Evolutionary conservation across 2,329 filamentous ascomycete species (phyloP).

Genomic region (Scedosporium dehoogii): DNA sequence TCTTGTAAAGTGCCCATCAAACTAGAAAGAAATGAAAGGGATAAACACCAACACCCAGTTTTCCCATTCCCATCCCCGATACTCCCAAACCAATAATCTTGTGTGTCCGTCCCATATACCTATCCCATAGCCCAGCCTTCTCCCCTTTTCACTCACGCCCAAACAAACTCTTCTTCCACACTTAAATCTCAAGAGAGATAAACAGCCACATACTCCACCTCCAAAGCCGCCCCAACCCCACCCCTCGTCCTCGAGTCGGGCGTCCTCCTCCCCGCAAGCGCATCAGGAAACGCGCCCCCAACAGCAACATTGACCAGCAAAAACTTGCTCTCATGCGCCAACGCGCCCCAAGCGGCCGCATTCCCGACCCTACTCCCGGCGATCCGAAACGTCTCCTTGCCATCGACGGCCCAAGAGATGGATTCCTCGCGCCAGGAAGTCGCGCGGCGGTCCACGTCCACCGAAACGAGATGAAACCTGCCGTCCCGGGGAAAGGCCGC

Average conservation of each 20-base stretch:
- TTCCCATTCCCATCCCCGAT: too few relatives aligned
- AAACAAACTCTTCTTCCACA: not conserved
- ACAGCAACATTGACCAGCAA: slow-evolving; percentile 30
- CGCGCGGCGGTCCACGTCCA: slow-evolving; percentile 24
- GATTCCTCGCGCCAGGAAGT: slow-evolving; percentile 19
- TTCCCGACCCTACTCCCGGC: slow-evolving; percentile 17
- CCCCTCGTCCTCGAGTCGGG: slow-evolving; percentile 23
- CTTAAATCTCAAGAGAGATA: slow-evolving; percentile 12
- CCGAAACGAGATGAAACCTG: slow-evolving; percentile 22
- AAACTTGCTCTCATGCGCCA: slow-evolving; percentile 22
- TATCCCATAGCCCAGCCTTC: not conserved
- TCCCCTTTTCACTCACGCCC: not conserved
- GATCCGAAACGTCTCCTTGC: slow-evolving; percentile 16
- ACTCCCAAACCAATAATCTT: too few relatives aligned
- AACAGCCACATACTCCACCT: slow-evolving; percentile 29
- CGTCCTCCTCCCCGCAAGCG: slow-evolving; percentile 19
- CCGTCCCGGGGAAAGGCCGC: slow-evolving; percentile 15
- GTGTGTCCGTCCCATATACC: too few relatives aligned
- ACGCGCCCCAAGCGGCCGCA: slow-evolving; percentile 18
- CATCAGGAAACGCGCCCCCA: slow-evolving; percentile 26
- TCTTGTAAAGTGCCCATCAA: too few relatives aligned
- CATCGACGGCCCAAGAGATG: slow-evolving; percentile 26
- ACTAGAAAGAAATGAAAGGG: too few relatives aligned
- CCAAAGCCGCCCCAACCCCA: slow-evolving; percentile 22
- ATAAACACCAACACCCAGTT: too few relatives aligned